A percentile compares a stretch with the other conserved stretches of the same genome.
Conservation (phyloP, 2,329 filamentous ascomycete genomes). For the Westerdykella ornata region DNA sequence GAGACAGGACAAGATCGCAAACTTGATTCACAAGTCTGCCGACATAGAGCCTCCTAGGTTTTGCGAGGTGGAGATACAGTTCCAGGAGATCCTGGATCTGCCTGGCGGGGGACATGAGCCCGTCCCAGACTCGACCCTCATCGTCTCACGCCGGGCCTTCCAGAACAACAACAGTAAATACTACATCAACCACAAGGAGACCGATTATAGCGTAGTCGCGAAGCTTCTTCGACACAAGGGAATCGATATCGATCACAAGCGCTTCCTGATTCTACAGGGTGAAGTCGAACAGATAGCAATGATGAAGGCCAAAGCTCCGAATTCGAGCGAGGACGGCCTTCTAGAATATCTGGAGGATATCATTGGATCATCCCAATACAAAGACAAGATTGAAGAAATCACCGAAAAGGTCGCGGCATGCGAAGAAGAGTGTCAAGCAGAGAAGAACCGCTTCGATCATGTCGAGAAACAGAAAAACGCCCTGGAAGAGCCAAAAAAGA, state of each 20-base stretch:
- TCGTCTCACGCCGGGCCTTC: constrained; percentile 89
- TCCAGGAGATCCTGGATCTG: constrained; percentile 88
- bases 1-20: constrained; percentile 97
- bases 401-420: constrained; percentile 82
- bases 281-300: constrained; percentile 98
- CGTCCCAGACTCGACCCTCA: constrained; percentile 71
- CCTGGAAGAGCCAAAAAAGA: constrained; percentile 94
- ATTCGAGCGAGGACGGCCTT: constrained; percentile 92
- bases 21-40: constrained; percentile 94
- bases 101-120: constrained; percentile 64
- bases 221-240: constrained; percentile 79
- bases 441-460: constrained; percentile 90
- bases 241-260: constrained; percentile 94
- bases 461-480: constrained; percentile 94
- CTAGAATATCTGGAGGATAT: constrained; percentile 98
- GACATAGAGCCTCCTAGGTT: constrained; percentile 75
- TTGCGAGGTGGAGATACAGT: constrained; percentile 95
- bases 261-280: constrained; percentile 93
- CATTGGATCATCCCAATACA: constrained; percentile 98
- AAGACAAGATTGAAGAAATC: constrained; percentile 90
- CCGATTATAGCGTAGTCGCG: constrained; percentile 88
- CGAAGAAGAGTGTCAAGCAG: constrained; percentile 92
- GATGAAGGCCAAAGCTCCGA: constrained; percentile 95
- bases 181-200: constrained; percentile 85
- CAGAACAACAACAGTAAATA: constrained; percentile 98